phyloP scores from a whole-genome alignment of 495 filamentous ascomycete species.

The Ascodesmis nigricans region DNA sequence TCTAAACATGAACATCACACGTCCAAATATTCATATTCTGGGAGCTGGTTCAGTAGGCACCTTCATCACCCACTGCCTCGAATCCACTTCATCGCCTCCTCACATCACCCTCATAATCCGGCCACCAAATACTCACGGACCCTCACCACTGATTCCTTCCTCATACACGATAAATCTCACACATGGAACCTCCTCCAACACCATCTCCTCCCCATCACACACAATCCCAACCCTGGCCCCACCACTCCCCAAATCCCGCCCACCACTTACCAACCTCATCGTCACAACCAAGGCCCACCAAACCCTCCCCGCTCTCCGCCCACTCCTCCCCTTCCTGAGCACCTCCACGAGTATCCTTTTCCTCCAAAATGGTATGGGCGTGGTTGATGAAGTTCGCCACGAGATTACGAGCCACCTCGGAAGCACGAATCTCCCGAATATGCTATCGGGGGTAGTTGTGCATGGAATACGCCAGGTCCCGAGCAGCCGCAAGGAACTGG shows the following conservation, averaged over 20 bases:
- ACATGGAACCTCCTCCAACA: conserved; percentile 20
- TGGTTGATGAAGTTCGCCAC: conserved; percentile 48
- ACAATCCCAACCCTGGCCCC: conserved; percentile 13
- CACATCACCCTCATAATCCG: conserved; percentile 31
- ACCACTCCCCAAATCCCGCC: conserved; percentile 2
- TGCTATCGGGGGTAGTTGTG: no score
- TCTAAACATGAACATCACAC: no score
- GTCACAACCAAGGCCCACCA: conserved; percentile 40
- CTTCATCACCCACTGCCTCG: conserved; percentile 30
- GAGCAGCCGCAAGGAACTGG: no score
- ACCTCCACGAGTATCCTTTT: conserved; percentile 54
- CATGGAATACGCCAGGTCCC: no score
- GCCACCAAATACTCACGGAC: conserved; percentile 21
- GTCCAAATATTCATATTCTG: conserved; percentile 33
- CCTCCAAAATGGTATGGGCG: conserved; percentile 62
- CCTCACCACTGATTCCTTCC: conserved; percentile 20
- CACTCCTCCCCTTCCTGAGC: conserved; percentile 43
- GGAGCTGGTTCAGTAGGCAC: conserved; percentile 36
- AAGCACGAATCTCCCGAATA: no score
- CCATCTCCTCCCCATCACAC: conserved; percentile 23
- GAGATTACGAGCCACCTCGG: no score
- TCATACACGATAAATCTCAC: conserved; percentile 18
- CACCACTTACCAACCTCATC: conserved; percentile 49
- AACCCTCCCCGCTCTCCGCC: conserved; percentile 33
- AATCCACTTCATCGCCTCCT: conserved; percentile 19